Conservation (phyloP, 345 rosid species). For the Eucalyptus tenuipes region DNA sequence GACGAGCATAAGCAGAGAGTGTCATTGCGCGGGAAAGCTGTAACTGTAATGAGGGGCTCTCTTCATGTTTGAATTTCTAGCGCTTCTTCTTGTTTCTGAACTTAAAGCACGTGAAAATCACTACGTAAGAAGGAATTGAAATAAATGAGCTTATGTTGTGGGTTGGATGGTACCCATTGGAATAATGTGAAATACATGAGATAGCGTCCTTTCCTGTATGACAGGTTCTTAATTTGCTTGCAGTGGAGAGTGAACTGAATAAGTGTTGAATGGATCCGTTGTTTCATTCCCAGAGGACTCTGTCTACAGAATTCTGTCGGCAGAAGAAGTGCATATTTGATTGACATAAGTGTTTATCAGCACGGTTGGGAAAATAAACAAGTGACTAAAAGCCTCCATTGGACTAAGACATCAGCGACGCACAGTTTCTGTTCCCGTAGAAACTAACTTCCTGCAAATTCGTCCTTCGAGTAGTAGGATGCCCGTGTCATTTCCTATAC, state of each 20-base stretch:
- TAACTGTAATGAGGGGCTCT: constrained; percentile 55
- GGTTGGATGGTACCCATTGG: no score
- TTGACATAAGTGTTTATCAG: no score
- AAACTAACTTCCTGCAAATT: not conserved
- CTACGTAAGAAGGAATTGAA: not conserved
- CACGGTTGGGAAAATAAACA: not conserved
- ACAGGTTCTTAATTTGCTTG: not conserved
- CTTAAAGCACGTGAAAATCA: not conserved
- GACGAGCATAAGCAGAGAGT: constrained; percentile 43
- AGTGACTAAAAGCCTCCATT: not conserved
- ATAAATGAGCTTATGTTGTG: not conserved
- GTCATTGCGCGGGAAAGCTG: constrained; percentile 50
- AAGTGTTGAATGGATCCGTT: not conserved
- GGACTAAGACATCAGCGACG: not conserved
- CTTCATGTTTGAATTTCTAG: constrained; percentile 25
- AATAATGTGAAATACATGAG: not conserved
- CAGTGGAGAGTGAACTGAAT: not conserved
- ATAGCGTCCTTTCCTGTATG: not conserved
- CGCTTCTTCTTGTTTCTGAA: not conserved
- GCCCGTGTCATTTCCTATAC: not conserved
- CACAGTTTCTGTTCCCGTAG: not conserved
- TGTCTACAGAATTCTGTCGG: not conserved
- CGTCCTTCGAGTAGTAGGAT: no score
- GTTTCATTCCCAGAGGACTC: not conserved
- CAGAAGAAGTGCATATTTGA: not conserved